phyloP scores from a whole-genome alignment of 352 stramenopile species.

The Phytophthora aleatoria region DNA sequence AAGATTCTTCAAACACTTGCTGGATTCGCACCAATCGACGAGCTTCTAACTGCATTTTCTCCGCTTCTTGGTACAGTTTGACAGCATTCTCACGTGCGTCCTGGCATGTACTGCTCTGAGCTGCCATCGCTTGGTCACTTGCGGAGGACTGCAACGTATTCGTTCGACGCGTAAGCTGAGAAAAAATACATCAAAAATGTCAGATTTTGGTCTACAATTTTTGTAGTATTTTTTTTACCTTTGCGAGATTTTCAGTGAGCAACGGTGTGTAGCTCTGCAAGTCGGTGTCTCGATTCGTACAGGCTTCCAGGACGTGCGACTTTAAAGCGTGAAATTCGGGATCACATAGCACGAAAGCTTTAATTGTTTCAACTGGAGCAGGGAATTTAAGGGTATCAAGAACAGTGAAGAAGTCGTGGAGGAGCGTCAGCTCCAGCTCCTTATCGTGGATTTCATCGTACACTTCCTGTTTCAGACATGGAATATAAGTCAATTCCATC shows the following conservation, averaged over 20 bases:
- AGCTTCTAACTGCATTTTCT: slow-evolving; percentile 33
- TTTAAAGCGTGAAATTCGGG: slow-evolving; percentile 54
- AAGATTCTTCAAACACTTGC: slow-evolving; percentile 45
- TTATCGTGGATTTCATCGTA: slow-evolving; percentile 51
- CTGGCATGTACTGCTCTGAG: slow-evolving; percentile 37
- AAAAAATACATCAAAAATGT: neutral
- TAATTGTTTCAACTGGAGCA: slow-evolving; percentile 30
- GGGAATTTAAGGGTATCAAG: slow-evolving; percentile 41
- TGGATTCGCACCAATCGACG: slow-evolving; percentile 40
- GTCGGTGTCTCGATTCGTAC: slow-evolving; percentile 35
- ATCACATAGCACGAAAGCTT: slow-evolving; percentile 44
- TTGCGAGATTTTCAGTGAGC: slow-evolving; percentile 20
- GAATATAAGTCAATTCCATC: neutral
- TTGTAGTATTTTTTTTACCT: slow-evolving; percentile 7
- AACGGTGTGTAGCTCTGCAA: slow-evolving; percentile 36
- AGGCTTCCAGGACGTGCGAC: slow-evolving; percentile 34
- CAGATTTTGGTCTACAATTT: neutral
- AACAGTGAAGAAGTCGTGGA: slow-evolving; percentile 46
- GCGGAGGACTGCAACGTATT: slow-evolving; percentile 35
- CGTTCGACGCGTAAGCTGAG: slow-evolving; percentile 24
- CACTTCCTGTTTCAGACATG: slow-evolving; percentile 39
- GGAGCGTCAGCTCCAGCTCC: slow-evolving; percentile 52
- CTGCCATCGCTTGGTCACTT: slow-evolving; percentile 39
- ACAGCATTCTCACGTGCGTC: slow-evolving; percentile 33
- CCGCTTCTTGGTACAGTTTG: slow-evolving; percentile 36